Evolutionary conservation across 306 rosid genomes (phyloP), one percentile per base, ranked within the genome.

Genomic region (Quercus suber): DNA sequence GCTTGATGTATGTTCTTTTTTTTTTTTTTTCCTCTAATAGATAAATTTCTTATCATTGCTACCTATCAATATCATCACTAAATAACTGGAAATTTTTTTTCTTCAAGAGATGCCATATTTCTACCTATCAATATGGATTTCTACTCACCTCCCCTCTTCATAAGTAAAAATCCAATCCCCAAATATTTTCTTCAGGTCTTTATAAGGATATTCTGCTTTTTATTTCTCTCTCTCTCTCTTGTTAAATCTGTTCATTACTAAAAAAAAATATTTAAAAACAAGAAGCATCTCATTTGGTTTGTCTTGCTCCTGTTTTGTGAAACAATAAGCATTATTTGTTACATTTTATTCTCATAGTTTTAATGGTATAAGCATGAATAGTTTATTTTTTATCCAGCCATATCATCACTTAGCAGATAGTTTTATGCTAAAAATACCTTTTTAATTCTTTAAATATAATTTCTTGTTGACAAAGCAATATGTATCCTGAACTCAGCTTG

Each of bases 1-100:
- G 43, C 74, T 85, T 81, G 98, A 91, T 95, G 99, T 95, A 91
- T 92, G 99, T 57, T 82, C 79, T 69, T 20, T 74, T 25, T 3
- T 8, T 69, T 3, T 5, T 33, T 76, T 3, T 5, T 20, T 69
- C n/a, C 61, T 69, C 55, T 10, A 10, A 8, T 55, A 11, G 53
- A 68, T 75, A 35, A 6, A 9, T 49, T 20, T 19, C 21, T 55
- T 82, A 27, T 14, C 59, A 13, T n/a, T 67, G 72, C 5, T 30
- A 14, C 49, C 20, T 71, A 8, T 55, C 1, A 3, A n/a, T 71
- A 13, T 55, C 3, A 3, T 56, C 35, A 35, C 52, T 30, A 67
- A 35, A 37, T 67, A 1, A 35, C 25, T 19, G n/a, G 3, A 8
- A 8, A 0, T 41, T 35, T 41, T 37, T 41, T 41, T 41, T 8